Evolutionary conservation across 2,329 filamentous ascomycete species (phyloP).

Genomic region (Arthrobotrys megalospora): DNA sequence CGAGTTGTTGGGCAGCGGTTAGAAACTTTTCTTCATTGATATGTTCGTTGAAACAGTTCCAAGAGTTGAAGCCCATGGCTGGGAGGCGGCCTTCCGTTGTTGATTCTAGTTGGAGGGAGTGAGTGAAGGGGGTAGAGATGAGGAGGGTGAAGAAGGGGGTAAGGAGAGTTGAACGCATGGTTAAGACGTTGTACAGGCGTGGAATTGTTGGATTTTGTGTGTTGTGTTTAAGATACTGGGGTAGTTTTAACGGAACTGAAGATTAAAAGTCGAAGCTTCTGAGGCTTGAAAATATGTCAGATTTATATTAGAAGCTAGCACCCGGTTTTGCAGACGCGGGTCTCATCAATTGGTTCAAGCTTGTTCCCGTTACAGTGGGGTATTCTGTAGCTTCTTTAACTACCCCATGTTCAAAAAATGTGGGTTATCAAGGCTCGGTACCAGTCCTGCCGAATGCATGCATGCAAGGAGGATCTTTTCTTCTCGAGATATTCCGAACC

Average conservation of each 20-base stretch:
- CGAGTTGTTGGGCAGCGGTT: constrained; percentile 69
- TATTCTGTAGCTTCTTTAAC: constrained; percentile 26
- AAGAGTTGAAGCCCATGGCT: constrained; percentile 71
- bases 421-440: constrained; percentile 44
- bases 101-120: constrained; percentile 41
- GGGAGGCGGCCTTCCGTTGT: constrained; percentile 65
- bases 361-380: constrained; percentile 25
- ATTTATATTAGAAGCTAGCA: not conserved
- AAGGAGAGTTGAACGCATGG: constrained; percentile 15
- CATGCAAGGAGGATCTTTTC: not conserved
- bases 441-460: constrained; percentile 45
- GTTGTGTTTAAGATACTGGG: not conserved
- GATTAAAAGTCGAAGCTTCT: not conserved
- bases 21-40: constrained; percentile 72
- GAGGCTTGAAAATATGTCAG: not conserved
- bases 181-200: not conserved
- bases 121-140: constrained; percentile 16
- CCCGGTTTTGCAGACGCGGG: not conserved
- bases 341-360: constrained; percentile 8
- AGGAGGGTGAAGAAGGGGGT: constrained; percentile 4
- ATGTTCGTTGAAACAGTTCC: constrained; percentile 72
- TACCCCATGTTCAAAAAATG: constrained; percentile 17
- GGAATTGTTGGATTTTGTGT: constrained; percentile 34
- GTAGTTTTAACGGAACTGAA: not conserved
- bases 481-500: constrained; percentile 47